A percentile compares a stretch with the other conserved stretches of the same genome.
Conservation (phyloP, 345 rosid species). For the Reutealis trisperma region DNA sequence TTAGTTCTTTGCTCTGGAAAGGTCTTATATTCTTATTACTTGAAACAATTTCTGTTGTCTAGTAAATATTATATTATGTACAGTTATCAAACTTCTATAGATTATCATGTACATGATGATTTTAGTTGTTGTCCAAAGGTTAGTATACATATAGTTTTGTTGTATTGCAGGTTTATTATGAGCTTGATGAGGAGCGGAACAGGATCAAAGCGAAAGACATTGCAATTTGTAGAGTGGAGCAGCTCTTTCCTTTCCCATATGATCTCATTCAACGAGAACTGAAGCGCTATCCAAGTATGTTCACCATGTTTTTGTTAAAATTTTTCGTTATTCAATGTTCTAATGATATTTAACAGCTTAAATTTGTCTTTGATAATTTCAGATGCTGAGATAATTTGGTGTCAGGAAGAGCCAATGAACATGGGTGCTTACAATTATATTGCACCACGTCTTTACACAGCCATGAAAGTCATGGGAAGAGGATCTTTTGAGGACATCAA, state of each 20-base stretch:
- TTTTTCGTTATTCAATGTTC: not conserved
- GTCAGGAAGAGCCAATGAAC: constrained; percentile 92
- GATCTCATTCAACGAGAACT: constrained; percentile 81
- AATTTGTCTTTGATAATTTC: not conserved
- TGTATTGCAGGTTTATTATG: constrained; percentile 40
- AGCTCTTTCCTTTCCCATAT: constrained; percentile 78
- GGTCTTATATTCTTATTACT: constrained; percentile 25
- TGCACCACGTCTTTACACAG: constrained; percentile 40
- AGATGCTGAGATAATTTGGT: constrained; percentile 79
- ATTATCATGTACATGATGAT: too few species aligned
- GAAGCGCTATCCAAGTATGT: constrained; percentile 72
- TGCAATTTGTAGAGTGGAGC: constrained; percentile 84
- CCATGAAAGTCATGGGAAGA: constrained; percentile 22
- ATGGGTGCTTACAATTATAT: constrained; percentile 69
- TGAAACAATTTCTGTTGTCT: not conserved
- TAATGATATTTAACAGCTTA: not conserved
- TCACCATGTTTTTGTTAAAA: not conserved
- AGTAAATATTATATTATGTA: too few species aligned
- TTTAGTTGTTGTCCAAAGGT: too few species aligned
- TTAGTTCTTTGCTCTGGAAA: constrained; percentile 93
- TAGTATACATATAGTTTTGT: not conserved
- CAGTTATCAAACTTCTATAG: too few species aligned
- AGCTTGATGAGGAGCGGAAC: constrained; percentile 68
- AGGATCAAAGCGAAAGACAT: constrained; percentile 50
- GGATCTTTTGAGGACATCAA: constrained; percentile 25